These are phyloP conservation scores for Neonectria sp. DNA, from an alignment of 2,329 filamentous ascomycete species.

Conservation along the genomic window DNA sequence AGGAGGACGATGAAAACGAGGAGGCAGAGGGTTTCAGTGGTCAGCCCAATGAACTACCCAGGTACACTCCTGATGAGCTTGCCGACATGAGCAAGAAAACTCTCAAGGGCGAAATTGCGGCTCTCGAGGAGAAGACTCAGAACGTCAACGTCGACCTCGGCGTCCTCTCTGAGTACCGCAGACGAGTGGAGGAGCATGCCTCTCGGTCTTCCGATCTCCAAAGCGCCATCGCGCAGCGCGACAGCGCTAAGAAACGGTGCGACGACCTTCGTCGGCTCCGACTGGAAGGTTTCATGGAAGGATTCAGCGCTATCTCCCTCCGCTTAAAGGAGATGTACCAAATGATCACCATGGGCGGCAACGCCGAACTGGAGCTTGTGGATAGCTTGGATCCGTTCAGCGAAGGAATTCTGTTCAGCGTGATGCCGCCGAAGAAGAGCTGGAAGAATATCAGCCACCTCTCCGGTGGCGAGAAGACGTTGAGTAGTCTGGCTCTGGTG, in stretches of 20 bases:
- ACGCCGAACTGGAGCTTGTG: slow-evolving; percentile 96
- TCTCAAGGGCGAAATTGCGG: slow-evolving; percentile 74
- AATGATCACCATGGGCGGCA: slow-evolving; percentile 99
- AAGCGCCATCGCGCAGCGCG: slow-evolving; percentile 82
- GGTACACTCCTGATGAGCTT: slow-evolving; percentile 81
- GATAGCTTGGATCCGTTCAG: slow-evolving; percentile 97
- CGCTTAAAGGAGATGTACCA: slow-evolving; percentile 99
- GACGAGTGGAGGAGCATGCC: slow-evolving; percentile 86
- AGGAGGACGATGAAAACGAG: slow-evolving; percentile 44
- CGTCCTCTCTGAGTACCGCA: slow-evolving; percentile 90
- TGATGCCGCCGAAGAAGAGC: slow-evolving; percentile 99
- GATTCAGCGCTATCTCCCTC: slow-evolving; percentile 93
- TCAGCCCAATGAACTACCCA: slow-evolving; percentile 75
- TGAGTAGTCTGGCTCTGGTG: slow-evolving; percentile 93
- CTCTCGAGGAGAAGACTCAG: slow-evolving; percentile 79
- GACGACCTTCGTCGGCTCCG: slow-evolving; percentile 93
- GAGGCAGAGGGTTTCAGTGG: slow-evolving; percentile 46
- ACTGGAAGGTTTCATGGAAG: slow-evolving; percentile 98
- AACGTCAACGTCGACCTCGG: slow-evolving; percentile 90
- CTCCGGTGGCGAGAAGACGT: slow-evolving; percentile 96
- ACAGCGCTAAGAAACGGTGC: slow-evolving; percentile 90
- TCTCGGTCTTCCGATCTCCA: slow-evolving; percentile 88
- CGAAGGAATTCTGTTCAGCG: slow-evolving; percentile 95
- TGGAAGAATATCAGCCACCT: slow-evolving; percentile 99
- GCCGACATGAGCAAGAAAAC: slow-evolving; percentile 75